Base-by-base conservation (phyloP, 306 rosid genomes). In the Malus sieversii region DNA sequence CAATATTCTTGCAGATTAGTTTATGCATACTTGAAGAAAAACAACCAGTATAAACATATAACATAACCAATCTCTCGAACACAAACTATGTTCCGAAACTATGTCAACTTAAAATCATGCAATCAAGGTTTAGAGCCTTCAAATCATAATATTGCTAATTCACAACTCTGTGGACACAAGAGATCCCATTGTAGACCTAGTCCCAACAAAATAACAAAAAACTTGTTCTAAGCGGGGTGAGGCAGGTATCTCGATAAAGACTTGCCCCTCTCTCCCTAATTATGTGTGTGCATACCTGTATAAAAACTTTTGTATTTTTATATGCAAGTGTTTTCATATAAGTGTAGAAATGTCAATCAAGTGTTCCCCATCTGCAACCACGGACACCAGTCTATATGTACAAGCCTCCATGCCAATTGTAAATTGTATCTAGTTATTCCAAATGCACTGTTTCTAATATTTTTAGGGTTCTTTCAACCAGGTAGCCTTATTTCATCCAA, bases 1-100 rank as follows among this genome's bases (percentile, higher is more conserved):
- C 68, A 53, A 78, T 51, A 52, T 67, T 58, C 55, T 58, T 40
- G 52, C 7, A 71, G 16, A 53, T 72, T 48, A 77, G 35, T 69
- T 42, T 48, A 61, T 55, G 19, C 77, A 74, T 23, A 79, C 46
- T 51, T 15, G 70, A 16, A 62, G 6, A 29, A 40, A 57, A 29
- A 44, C 20, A 46, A 65, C 38, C 63, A 32, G 45, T 42, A 5
- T 65, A 8, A 30, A 65, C 35, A 55, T 13, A 25, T 9, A 71
- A 25, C 75, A 52, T 33, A 65, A 23, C 46, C 45, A 65, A 35
- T 19, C 44, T 3, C 9, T n/a, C 18, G 0, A 74, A 62, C 42
- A 58, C 42, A 68, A 19, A 33, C 27, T 32, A 42, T 40, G 40
- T n/a, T 55, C 25, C n/a, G 27, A 27, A 32, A 33, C 19, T 23